phyloP scores from a whole-genome alignment of 768 basidiomycete species.

The Termitomyces eurrhizus region DNA sequence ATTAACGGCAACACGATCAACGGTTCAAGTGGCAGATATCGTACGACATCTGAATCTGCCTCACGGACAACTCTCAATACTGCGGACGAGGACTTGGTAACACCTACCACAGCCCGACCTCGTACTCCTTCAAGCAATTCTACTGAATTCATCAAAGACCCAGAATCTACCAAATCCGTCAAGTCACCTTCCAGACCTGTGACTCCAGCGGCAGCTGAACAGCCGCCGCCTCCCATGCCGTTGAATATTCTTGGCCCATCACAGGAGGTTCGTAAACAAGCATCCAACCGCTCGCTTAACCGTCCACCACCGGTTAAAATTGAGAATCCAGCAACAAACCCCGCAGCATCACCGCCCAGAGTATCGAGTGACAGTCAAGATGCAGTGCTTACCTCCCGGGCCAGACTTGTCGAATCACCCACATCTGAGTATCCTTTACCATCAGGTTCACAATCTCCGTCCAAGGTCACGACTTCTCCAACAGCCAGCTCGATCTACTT shows the following conservation, averaged over 20 bases:
- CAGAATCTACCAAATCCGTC: constrained; percentile 14
- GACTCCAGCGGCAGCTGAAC: constrained; percentile 19
- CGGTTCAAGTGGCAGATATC: constrained; percentile 13
- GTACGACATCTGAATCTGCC: constrained; percentile 19
- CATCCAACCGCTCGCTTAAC: constrained; percentile 34
- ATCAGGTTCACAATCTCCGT: constrained; percentile 12
- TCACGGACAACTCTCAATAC: constrained; percentile 10
- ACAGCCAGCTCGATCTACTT: constrained; percentile 18
- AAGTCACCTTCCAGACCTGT: constrained; percentile 9
- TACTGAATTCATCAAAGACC: constrained; percentile 4
- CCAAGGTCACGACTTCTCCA: constrained; percentile 6
- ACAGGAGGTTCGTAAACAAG: constrained; percentile 27
- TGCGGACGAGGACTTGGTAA: constrained; percentile 18
- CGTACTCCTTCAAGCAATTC: constrained; percentile 9
- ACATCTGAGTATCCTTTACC: constrained; percentile 27
- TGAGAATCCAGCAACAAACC: constrained; percentile 24
- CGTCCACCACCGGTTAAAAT: constrained; percentile 22
- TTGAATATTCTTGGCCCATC: constrained; percentile 21
- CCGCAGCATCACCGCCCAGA: constrained; percentile 10
- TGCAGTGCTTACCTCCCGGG: constrained; percentile 15
- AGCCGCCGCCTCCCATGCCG: constrained; percentile 16
- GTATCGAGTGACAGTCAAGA: constrained; percentile 17
- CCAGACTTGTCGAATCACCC: constrained; percentile 44
- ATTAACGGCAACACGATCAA: constrained; percentile 15
- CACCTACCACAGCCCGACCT: constrained; percentile 18